Percentiles rank a stretch among this genome's conserved stretches.
Evolutionary conservation across 192 early-diverging fungal genomes (phyloP).

Genomic region (Umbelopsis vinacea): DNA sequence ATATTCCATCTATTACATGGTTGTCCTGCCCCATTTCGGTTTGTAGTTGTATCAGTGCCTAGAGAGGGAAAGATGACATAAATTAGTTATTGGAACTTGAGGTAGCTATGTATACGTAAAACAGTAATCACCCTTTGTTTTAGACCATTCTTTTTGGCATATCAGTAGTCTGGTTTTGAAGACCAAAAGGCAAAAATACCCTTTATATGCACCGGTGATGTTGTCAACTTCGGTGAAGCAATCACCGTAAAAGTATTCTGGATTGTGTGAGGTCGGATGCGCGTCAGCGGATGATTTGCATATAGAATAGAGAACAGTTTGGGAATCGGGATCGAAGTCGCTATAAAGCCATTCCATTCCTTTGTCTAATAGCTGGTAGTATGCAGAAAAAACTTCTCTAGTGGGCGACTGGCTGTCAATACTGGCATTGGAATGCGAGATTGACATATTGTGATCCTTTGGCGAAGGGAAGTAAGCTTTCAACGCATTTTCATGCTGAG

Average conservation of each 20-base stretch:
- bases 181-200: conserved; percentile 63
- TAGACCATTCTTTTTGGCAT: conserved; percentile 65
- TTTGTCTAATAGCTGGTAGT: neutral
- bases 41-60: neutral
- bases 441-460: conserved; percentile 6
- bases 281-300: neutral
- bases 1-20: neutral
- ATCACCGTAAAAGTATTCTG: conserved; percentile 69
- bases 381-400: conserved; percentile 26
- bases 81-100: neutral
- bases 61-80: neutral
- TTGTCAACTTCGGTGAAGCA: conserved; percentile 68
- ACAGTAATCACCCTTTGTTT: conserved; percentile 42
- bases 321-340: conserved; percentile 63
- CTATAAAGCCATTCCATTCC: conserved; percentile 47
- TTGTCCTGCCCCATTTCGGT: neutral
- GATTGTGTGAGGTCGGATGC: conserved; percentile 43
- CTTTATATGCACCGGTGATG: conserved; percentile 64
- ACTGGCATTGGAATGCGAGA: neutral
- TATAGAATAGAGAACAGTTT: conserved; percentile 33
- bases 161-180: conserved; percentile 71
- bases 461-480: conserved; percentile 39
- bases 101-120: neutral
- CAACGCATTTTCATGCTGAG: conserved; percentile 56
- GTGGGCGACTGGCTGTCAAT: conserved; percentile 1